Conservation (phyloP, 83 land plant species). For the Diphasiastrum complanatum region DNA sequence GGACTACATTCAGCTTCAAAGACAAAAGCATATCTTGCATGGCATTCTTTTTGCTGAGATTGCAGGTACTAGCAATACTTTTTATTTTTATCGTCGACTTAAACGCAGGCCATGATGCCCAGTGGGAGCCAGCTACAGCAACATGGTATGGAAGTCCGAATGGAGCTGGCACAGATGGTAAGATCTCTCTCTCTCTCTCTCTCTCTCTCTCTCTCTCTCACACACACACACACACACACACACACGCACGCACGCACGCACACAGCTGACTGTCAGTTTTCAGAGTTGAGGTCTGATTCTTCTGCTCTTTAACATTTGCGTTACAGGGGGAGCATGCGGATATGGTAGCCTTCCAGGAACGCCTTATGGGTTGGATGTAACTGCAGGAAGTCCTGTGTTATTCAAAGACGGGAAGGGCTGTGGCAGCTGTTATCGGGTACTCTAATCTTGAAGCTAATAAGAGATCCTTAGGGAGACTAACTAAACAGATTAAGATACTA, state of each 20-base stretch:
- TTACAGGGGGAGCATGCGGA: conserved; percentile 80
- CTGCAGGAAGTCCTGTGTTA: conserved; percentile 62
- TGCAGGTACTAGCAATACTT: too few species aligned
- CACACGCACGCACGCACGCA: too few species aligned
- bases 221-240: too few species aligned
- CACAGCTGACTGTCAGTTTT: not conserved
- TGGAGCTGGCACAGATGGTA: conserved; percentile 76
- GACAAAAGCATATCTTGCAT: too few species aligned
- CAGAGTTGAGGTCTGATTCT: not conserved
- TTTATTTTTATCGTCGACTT: not conserved
- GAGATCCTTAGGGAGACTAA: not conserved
- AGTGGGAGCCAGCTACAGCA: conserved; percentile 64
- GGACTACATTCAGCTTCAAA: too few species aligned
- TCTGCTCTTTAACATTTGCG: not conserved
- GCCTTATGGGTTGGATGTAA: conserved; percentile 49
- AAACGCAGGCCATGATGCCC: not conserved
- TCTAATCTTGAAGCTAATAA: not conserved
- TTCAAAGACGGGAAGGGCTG: conserved; percentile 66
- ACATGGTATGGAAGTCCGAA: conserved; percentile 78
- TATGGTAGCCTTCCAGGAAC: conserved; percentile 61
- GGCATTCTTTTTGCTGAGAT: too few species aligned
- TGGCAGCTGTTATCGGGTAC: conserved; percentile 67
- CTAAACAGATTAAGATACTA: not conserved
- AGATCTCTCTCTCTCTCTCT: not conserved
- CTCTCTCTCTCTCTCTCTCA: conserved; percentile 4